These are phyloP conservation scores for Xylaria nigripes DNA, from an alignment of 495 filamentous ascomycete species.

Conservation along the genomic window DNA sequence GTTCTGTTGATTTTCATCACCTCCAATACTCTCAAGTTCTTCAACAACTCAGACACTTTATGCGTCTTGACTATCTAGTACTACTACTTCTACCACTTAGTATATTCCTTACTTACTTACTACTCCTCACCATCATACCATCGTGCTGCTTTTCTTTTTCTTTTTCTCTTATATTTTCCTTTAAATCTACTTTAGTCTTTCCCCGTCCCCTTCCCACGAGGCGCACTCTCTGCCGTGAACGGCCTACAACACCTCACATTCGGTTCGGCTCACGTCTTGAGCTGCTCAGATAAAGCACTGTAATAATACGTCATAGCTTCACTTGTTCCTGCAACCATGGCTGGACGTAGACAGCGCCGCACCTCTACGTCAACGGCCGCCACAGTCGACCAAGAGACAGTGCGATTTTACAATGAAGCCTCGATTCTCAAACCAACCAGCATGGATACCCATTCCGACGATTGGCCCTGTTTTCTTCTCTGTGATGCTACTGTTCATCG, in stretches of 20 bases:
- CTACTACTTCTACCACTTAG: too few relatives aligned
- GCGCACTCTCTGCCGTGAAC: too few relatives aligned
- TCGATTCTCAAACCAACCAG: constrained; percentile 27
- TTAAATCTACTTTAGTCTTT: background rate
- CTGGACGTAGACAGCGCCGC: constrained; percentile 25
- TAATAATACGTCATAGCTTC: background rate
- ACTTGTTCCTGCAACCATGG: constrained; percentile 21
- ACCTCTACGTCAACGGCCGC: constrained; percentile 25
- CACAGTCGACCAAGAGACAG: constrained; percentile 17
- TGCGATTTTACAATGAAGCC: constrained; percentile 28
- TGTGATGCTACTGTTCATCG: constrained; percentile 37
- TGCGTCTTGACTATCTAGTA: too few relatives aligned
- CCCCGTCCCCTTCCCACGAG: background rate
- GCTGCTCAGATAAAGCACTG: too few relatives aligned
- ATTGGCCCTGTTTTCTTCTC: constrained; percentile 40
- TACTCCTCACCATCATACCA: too few relatives aligned
- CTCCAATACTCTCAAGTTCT: too few relatives aligned
- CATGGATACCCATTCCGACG: constrained; percentile 13
- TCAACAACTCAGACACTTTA: too few relatives aligned
- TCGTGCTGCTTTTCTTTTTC: too few relatives aligned
- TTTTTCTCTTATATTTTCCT: too few relatives aligned
- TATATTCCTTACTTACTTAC: too few relatives aligned
- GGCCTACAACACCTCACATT: background rate
- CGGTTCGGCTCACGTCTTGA: background rate
- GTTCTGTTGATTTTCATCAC: too few relatives aligned